Base-by-base conservation (phyloP, 306 rosid genomes). In the Glycine soja region DNA sequence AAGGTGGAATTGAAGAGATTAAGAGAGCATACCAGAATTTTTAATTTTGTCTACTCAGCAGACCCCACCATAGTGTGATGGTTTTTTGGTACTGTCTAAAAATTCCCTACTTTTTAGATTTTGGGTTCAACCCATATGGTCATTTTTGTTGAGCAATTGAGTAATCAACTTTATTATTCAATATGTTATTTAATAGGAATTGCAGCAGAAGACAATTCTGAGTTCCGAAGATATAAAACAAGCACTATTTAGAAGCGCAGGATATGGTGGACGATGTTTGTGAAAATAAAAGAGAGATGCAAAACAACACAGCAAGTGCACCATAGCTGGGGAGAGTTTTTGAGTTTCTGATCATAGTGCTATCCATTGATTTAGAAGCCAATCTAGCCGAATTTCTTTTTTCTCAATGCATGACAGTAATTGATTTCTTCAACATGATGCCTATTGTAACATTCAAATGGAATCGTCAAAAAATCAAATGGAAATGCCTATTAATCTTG, bases 221-320 rank as follows among this genome's bases (percentile, higher is more conserved):
- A 81, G 80, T 65, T 57, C 90, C 30, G 97, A 90, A 73, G 98
- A 93, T 30, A 72, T 93, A 80, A 93, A 93, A 83, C 93, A 93
- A 77, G 90, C 88, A 15, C 80, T 93, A 45, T 90, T 91, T 64
- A 89, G 88, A 82, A 90, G 87, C 48, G 89, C 97, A 78, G 98
- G 98, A 24, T 93, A 93, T 88, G 98, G 93, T 70, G 98, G 98
- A 79, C 85, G 87, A 76, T 91, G 97, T 63, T 81, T 84, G 83
- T 93, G 72, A 85, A 51, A 81, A 57, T 11, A 80, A 12, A 7
- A 14, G 16, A 40, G 43, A 68, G 61, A 43, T 19, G 38, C 34
- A 45, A 13, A 46, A 58, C 19, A 58, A 36, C 46, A 48, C 15
- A 43, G 75, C 15, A 81, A 80, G 80, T 47, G 84, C 74, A 59